phyloP scores from a whole-genome alignment of 805 yeast species.

The Candida insectalens region DNA sequence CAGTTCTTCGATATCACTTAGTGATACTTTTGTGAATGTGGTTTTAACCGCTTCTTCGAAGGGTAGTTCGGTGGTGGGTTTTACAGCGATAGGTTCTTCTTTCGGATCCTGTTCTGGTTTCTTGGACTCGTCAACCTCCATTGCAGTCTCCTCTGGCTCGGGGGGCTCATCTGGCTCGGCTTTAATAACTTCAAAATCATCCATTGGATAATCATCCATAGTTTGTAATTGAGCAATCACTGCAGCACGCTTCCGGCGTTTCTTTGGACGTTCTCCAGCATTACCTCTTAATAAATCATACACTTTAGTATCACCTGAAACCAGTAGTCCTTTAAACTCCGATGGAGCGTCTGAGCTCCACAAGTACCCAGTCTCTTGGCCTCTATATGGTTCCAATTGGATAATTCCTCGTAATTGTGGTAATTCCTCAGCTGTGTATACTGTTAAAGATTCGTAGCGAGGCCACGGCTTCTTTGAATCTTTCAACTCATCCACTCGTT shows the following conservation, averaged over 20 bases:
- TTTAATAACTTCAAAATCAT: constrained; percentile 4
- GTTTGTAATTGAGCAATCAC: constrained; percentile 1
- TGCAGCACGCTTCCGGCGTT: background rate
- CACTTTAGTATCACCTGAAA: background rate
- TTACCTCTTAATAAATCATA: background rate
- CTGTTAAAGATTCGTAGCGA: background rate
- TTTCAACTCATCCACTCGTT: background rate
- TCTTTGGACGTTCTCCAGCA: background rate
- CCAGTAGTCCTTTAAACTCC: constrained; percentile 1
- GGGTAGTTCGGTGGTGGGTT: background rate
- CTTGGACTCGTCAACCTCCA: background rate
- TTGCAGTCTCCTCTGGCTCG: background rate
- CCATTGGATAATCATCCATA: constrained; percentile 1
- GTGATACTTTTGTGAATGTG: constrained; percentile 1
- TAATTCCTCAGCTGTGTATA: background rate
- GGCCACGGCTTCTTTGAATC: constrained; percentile 2
- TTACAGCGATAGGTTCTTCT: background rate
- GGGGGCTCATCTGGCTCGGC: background rate
- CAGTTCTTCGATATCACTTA: background rate
- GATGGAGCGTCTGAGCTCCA: background rate
- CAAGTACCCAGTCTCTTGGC: background rate
- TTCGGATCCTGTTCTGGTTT: background rate
- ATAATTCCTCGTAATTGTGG: background rate
- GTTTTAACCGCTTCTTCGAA: constrained; percentile 1
- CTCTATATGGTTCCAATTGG: background rate